A percentile compares a stretch with the other conserved stretches of the same genome.
Evolutionary conservation across 768 basidiomycete genomes (phyloP).

Genomic region (Boletus reticulatus): DNA sequence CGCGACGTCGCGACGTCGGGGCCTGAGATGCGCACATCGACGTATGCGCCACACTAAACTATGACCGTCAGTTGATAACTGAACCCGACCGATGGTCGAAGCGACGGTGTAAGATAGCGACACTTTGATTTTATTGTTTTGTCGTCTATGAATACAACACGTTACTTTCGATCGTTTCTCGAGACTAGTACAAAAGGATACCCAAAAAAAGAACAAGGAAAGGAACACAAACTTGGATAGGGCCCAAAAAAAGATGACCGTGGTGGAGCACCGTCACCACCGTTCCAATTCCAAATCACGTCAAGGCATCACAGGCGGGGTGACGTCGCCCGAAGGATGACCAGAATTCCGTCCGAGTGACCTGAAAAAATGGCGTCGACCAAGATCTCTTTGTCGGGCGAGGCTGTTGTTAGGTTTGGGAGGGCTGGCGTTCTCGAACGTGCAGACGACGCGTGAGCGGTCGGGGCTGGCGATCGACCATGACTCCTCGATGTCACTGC

Average conservation of each 20-base stretch:
- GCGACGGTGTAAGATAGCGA: no score
- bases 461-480: slow-evolving; percentile 7
- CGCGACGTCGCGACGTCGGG: background rate
- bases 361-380: slow-evolving; percentile 86
- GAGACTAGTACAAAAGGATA: background rate
- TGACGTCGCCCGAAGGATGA: slow-evolving; percentile 61
- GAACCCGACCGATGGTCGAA: no score
- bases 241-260: no score
- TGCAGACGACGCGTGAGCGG: background rate
- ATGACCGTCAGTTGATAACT: no score
- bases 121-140: background rate
- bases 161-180: background rate
- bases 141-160: background rate
- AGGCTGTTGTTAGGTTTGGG: background rate
- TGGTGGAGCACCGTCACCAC: no score
- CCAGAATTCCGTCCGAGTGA: slow-evolving; percentile 82
- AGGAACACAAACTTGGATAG: background rate
- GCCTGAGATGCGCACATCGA: background rate
- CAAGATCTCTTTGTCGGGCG: slow-evolving; percentile 37
- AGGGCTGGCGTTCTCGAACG: slow-evolving; percentile 10
- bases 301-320: background rate
- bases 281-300: no score
- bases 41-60: no score
- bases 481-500: slow-evolving; percentile 10
- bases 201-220: background rate